phyloP scores from a whole-genome alignment of 2,329 filamentous ascomycete species.

The Rhynchosporium agropyri region DNA sequence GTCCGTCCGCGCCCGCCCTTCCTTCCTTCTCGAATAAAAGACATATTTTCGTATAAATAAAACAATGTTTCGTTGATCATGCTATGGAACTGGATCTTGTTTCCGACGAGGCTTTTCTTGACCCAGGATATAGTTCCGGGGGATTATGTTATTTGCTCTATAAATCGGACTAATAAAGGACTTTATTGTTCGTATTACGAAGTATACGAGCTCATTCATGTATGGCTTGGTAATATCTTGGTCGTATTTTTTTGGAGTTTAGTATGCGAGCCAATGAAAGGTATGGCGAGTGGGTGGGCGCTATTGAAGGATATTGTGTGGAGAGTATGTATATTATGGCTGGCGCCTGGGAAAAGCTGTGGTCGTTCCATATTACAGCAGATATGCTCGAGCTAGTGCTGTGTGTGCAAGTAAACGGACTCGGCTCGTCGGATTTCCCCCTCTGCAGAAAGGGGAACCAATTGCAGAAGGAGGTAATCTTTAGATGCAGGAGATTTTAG shows the following conservation, averaged over 20 bases:
- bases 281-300: slow-evolving; percentile 1
- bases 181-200: not conserved
- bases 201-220: not conserved
- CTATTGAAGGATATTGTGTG: slow-evolving; percentile 5
- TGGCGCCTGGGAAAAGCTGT: slow-evolving; percentile 1
- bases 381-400: slow-evolving; percentile 10
- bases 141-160: not conserved
- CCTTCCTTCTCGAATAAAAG: not conserved
- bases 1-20: not conserved
- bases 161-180: not conserved
- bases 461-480: slow-evolving; percentile 6
- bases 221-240: not conserved
- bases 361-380: slow-evolving; percentile 1
- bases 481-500: not conserved
- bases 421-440: slow-evolving; percentile 9
- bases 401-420: not conserved
- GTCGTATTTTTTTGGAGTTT: not conserved
- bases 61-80: not conserved
- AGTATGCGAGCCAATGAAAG: slow-evolving; percentile 11
- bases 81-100: not conserved
- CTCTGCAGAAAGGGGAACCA: slow-evolving; percentile 10
- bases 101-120: not conserved
- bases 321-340: slow-evolving; percentile 5
- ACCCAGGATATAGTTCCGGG: not conserved
- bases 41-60: not conserved